A percentile compares a stretch with the other conserved stretches of the same genome.
These are phyloP conservation scores for Erodium maritimum DNA, from an alignment of 345 rosid genomes.

Conservation along the genomic window DNA sequence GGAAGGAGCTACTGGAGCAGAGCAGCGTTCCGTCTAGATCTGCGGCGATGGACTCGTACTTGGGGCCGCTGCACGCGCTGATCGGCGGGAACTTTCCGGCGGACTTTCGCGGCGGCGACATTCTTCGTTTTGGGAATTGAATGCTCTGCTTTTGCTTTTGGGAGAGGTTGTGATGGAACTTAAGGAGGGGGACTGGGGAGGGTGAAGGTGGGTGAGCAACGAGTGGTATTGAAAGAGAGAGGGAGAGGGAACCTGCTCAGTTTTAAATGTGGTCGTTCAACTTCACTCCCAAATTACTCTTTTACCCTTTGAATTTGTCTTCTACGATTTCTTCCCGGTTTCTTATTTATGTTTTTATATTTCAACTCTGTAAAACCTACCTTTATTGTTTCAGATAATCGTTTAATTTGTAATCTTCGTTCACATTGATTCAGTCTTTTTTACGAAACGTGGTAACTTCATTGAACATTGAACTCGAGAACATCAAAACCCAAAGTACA, in stretches of 20 bases:
- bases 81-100: constrained; percentile 38
- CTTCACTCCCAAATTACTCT: constrained; percentile 12
- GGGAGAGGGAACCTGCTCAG: constrained; percentile 28
- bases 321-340: too few species aligned
- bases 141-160: too few species aligned
- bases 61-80: constrained; percentile 30
- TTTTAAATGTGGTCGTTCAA: constrained; percentile 43
- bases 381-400: too few species aligned
- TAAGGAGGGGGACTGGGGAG: not conserved
- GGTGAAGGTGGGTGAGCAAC: constrained; percentile 20
- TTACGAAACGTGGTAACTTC: too few species aligned
- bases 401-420: too few species aligned
- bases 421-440: too few species aligned
- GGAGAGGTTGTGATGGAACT: not conserved
- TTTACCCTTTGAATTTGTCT: not conserved
- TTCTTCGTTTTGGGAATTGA: not conserved
- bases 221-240: too few species aligned
- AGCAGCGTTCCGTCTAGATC: constrained; percentile 93
- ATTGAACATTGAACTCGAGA: too few species aligned
- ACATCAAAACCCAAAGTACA: too few species aligned
- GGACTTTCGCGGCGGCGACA: constrained; percentile 24
- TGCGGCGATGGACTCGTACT: constrained; percentile 60
- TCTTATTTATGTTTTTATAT: too few species aligned
- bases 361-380: too few species aligned
- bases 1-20: constrained; percentile 64